Conservation (phyloP, 1,284 basidiomycete genomes). For the Cerrena zonata region DNA sequence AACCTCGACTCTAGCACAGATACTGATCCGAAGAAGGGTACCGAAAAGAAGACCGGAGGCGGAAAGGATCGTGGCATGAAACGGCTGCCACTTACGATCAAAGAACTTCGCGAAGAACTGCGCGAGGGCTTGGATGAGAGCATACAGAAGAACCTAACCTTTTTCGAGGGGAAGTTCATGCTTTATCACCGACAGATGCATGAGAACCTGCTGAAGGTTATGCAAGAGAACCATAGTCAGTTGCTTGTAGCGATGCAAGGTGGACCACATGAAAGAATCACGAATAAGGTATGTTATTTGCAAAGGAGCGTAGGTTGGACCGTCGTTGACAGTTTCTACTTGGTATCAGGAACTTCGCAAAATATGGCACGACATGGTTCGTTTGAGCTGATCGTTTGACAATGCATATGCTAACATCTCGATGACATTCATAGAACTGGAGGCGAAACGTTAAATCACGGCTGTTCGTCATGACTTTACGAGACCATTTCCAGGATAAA, state of each 20-base stretch:
- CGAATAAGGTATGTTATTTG: constrained; percentile 21
- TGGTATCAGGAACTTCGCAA: constrained; percentile 1
- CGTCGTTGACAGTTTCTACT: not conserved
- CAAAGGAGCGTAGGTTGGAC: too few species aligned
- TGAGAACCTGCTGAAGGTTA: constrained; percentile 9
- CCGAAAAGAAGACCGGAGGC: not conserved
- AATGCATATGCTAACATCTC: not conserved
- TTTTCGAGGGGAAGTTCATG: constrained; percentile 29
- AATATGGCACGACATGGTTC: constrained; percentile 29
- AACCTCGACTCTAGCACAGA: not conserved
- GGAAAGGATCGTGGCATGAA: not conserved
- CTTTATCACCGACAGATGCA: constrained; percentile 26
- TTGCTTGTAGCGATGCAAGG: constrained; percentile 20
- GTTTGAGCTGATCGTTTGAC: not conserved
- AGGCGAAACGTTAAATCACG: constrained; percentile 30
- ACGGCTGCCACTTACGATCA: constrained; percentile 5
- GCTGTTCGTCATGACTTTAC: constrained; percentile 31
- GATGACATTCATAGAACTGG: constrained; percentile 24
- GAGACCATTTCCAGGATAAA: constrained; percentile 30
- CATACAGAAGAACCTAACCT: constrained; percentile 22
- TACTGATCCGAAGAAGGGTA: too few species aligned
- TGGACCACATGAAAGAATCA: constrained; percentile 26
- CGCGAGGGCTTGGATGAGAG: constrained; percentile 20
- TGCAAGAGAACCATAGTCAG: constrained; percentile 10
- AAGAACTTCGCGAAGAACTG: constrained; percentile 25